Evolutionary conservation across 1,139 yeast species (phyloP), one percentile per base, ranked within the genome.

Genomic region (Magnusiomyces sp.): DNA sequence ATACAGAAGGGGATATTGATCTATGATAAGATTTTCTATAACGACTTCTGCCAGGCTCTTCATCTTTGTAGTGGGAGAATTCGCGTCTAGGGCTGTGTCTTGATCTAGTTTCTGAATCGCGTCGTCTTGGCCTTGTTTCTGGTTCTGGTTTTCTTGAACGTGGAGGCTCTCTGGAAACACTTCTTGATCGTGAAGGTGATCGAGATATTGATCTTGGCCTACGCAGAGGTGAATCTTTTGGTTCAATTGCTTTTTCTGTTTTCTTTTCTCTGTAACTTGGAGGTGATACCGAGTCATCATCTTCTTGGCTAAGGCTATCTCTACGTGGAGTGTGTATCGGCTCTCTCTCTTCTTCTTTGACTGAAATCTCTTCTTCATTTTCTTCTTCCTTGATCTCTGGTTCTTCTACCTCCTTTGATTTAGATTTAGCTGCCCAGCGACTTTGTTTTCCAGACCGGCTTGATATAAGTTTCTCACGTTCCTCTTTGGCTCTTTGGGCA

Each of bases 401-500:
- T 20, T 37, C 40, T 37, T 37, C 19, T 37, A 2, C 16, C 38
- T 34, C 17, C 38, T 34, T 16, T 4, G 5, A 4, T n/a, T 34
- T 16, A 4, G 38, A 9, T 9, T 34, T 34, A 9, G 16, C 36
- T 23, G 29, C 29, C 29, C 29, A 23, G 7, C 29, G 29, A 7
- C 29, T 23, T 23, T 23, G 29, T 23, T 23, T 23, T 23, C 29
- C 29, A 4, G 29, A 23, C 29, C 29, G 29, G 29, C 29, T 23
- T 7, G 29, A 23, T 23, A 23, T 23, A 23, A 23, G 29, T 23
- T 23, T 4, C 29, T 54, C 56, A 29, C 66, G 56, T 43, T 65
- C 70, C 43, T 69, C 71, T 50, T 84, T 69, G 0, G 84, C 80
- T 53, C 72, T 71, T 54, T 74, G 76, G 0, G 90, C 90, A 55